phyloP scores from a whole-genome alignment of 345 rosid species.

The Eucalyptus caleyi region DNA sequence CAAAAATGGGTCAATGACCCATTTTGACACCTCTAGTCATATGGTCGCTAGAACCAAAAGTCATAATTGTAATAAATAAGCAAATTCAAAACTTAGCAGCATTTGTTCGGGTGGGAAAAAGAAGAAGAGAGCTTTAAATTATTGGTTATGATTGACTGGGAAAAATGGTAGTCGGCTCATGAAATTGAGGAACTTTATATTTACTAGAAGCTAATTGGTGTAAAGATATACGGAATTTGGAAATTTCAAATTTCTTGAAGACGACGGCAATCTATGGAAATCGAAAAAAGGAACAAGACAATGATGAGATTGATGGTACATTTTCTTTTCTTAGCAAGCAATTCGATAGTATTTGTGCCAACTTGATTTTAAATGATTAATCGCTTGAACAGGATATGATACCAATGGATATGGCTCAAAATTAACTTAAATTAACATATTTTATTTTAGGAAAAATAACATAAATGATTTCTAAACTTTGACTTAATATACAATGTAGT shows the following conservation, averaged over 20 bases:
- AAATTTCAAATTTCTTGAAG: too few species aligned
- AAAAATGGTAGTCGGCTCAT: neutral
- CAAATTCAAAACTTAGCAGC: neutral
- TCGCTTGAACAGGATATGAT: rapidly evolving
- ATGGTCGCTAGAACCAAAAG: neutral
- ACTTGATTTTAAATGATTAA: too few species aligned
- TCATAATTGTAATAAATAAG: neutral
- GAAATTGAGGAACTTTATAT: neutral
- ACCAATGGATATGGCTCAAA: too few species aligned
- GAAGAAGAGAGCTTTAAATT: neutral
- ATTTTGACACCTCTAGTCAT: too few species aligned
- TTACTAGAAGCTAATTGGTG: neutral
- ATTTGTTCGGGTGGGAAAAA: neutral
- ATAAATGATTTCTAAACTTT: rapidly evolving
- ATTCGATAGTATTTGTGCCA: too few species aligned
- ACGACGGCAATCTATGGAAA: too few species aligned
- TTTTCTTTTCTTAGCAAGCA: too few species aligned
- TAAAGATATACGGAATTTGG: too few species aligned
- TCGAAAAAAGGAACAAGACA: too few species aligned
- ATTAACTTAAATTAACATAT: too few species aligned
- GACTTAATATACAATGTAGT: rapidly evolving
- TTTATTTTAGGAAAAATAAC: too few species aligned
- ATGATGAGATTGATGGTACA: rapidly evolving
- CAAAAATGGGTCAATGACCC: too few species aligned
- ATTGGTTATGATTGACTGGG: neutral